These are phyloP conservation scores for Thielaviopsis punctulata DNA, from an alignment of 2,329 filamentous ascomycete species.

Conservation along the genomic window DNA sequence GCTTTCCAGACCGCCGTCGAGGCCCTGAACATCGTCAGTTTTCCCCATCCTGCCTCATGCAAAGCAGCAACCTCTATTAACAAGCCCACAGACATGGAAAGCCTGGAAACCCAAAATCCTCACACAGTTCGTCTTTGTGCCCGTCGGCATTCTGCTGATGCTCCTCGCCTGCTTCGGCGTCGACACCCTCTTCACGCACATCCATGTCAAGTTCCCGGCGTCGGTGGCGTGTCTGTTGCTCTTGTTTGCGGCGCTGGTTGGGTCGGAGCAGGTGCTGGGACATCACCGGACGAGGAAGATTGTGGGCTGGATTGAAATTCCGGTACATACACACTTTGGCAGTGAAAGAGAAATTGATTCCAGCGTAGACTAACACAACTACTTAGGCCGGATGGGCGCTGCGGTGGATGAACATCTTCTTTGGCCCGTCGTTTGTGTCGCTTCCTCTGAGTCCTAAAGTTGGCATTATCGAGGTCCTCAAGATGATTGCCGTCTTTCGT, in stretches of 20 bases:
- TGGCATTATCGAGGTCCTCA: constrained; percentile 34
- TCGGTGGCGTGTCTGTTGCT: constrained; percentile 41
- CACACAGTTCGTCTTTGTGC: constrained; percentile 33
- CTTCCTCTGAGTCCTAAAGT: constrained; percentile 39
- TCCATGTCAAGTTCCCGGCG: constrained; percentile 37
- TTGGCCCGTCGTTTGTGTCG: constrained; percentile 41
- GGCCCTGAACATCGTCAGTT: not conserved
- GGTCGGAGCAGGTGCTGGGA: constrained; percentile 29
- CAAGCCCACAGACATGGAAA: not conserved
- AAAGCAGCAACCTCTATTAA: not conserved
- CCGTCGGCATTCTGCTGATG: constrained; percentile 25
- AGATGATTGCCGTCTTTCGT: constrained; percentile 43
- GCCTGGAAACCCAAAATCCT: constrained; percentile 14
- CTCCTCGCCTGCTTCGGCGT: constrained; percentile 27
- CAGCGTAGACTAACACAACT: not conserved
- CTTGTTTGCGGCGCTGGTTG: constrained; percentile 32
- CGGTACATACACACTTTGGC: too few relatives aligned
- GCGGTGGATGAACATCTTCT: constrained; percentile 41
- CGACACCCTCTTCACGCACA: constrained; percentile 26
- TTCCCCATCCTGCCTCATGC: not conserved
- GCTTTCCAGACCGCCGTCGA: not conserved
- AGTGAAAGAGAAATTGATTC: too few relatives aligned
- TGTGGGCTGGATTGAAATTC: constrained; percentile 33
- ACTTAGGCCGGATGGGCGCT: constrained; percentile 38
- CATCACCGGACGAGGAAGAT: constrained; percentile 29